Conservation (phyloP, 257 asterid genomes). For the Penstemon barbatus region DNA sequence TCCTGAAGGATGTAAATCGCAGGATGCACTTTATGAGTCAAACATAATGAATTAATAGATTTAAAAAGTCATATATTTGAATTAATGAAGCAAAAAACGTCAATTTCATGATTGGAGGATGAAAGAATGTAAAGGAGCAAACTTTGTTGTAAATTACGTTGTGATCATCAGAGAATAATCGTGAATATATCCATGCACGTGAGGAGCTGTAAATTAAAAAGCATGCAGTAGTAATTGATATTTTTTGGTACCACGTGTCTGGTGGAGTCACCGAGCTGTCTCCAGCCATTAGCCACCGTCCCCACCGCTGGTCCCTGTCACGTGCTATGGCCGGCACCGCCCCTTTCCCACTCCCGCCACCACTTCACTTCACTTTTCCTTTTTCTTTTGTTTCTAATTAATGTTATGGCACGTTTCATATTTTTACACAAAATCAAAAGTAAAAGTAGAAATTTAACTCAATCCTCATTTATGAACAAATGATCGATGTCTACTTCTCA, state of each 20-base stretch:
- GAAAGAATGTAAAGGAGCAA: constrained; percentile 24
- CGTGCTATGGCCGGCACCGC: constrained; percentile 59
- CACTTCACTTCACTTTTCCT: constrained; percentile 10
- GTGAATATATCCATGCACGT: constrained; percentile 51
- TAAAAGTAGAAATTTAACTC: too few relatives aligned
- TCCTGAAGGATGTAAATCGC: too few relatives aligned
- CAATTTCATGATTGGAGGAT: constrained; percentile 20
- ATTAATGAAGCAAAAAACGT: neutral
- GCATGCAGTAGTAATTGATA: constrained; percentile 17
- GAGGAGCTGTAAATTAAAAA: constrained; percentile 17
- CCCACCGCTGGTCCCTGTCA: constrained; percentile 37
- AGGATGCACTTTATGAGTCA: too few relatives aligned
- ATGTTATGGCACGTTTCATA: too few relatives aligned
- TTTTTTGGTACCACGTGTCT: constrained; percentile 37
- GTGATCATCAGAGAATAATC: constrained; percentile 37
- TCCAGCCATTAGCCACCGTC: constrained; percentile 16
- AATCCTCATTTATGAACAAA: too few relatives aligned
- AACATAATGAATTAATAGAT: too few relatives aligned
- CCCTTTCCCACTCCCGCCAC: constrained; percentile 15
- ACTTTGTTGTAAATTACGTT: constrained; percentile 2
- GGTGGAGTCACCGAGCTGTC: constrained; percentile 13
- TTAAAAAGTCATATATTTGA: too few relatives aligned
- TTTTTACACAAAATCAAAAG: too few relatives aligned
- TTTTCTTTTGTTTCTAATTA: too few relatives aligned
- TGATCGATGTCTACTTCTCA: too few relatives aligned